Conservation (phyloP, 1,284 basidiomycete genomes). For the Ganoderma sinense region DNA sequence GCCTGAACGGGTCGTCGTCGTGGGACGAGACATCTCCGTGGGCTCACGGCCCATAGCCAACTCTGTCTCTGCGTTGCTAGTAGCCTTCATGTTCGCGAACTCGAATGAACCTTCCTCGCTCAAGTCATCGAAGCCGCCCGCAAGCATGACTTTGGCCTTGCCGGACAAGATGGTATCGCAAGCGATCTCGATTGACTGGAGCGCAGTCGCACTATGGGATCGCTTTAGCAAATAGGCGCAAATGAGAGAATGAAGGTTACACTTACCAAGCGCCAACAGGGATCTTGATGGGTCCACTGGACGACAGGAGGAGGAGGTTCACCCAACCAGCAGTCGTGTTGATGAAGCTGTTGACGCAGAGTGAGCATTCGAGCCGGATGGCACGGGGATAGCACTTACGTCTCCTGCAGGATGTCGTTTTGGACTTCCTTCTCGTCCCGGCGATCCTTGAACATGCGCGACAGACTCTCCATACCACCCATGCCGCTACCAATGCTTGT, state of each 20-base stretch:
- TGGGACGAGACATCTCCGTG: conserved; percentile 97
- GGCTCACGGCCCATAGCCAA: conserved; percentile 99
- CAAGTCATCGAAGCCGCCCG: conserved; percentile 98
- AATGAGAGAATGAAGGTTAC: background rate
- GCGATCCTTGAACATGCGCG: conserved; percentile 98
- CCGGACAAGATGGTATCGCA: conserved; percentile 93
- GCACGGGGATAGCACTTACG: conserved; percentile 58
- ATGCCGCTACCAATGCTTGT: conserved; percentile 95
- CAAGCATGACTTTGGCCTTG: conserved; percentile 99
- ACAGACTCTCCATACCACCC: conserved; percentile 92
- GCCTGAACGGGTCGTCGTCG: conserved; percentile 94
- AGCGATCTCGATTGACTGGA: conserved; percentile 99
- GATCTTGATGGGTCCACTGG: conserved; percentile 97
- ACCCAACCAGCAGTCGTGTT: conserved; percentile 99
- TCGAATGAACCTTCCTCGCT: conserved; percentile 97
- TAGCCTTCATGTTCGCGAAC: conserved; percentile 99
- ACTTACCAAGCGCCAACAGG: conserved; percentile 96
- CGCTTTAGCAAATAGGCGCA: conserved; percentile 13
- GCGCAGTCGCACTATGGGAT: conserved; percentile 82
- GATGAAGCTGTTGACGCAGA: conserved; percentile 74
- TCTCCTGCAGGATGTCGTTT: conserved; percentile 98
- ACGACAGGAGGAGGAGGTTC: conserved; percentile 92
- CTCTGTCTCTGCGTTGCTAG: conserved; percentile 95
- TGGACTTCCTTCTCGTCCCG: conserved; percentile 97
- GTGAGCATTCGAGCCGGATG: conserved; percentile 30